These are phyloP conservation scores for Fusarium scirpi DNA, from an alignment of 2,329 filamentous ascomycete genomes.

Conservation along the genomic window DNA sequence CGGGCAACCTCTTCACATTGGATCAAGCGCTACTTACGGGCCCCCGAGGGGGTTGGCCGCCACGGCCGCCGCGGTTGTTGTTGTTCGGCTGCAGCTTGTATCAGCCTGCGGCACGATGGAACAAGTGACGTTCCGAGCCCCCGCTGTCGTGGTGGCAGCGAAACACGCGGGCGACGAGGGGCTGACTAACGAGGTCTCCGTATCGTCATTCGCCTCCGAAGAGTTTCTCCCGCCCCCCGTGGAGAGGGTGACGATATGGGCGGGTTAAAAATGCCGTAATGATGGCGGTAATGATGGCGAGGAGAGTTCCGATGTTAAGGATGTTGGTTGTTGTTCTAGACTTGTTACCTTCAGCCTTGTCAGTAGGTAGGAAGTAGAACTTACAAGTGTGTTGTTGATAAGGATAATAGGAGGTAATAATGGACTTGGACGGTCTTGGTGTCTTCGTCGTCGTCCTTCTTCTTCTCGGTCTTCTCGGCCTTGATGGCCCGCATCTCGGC, in stretches of 20 bases:
- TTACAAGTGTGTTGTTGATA: neutral
- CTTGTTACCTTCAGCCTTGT: neutral
- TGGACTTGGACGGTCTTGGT: neutral
- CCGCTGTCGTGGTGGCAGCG: too few relatives aligned
- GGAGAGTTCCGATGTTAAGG: neutral
- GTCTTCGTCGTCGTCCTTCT: too few relatives aligned
- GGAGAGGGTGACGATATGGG: neutral
- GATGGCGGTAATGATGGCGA: neutral
- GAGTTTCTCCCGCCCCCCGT: neutral
- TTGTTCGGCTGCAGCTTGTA: too few relatives aligned
- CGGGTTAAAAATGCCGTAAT: neutral
- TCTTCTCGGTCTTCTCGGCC: too few relatives aligned
- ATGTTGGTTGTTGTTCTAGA: neutral
- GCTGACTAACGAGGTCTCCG: neutral
- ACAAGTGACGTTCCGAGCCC: neutral
- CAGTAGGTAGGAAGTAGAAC: neutral
- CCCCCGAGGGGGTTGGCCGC: too few relatives aligned
- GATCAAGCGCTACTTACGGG: too few relatives aligned
- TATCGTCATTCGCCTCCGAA: neutral
- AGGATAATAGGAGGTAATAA: neutral
- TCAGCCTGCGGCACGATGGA: too few relatives aligned
- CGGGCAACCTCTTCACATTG: too few relatives aligned
- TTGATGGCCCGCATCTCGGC: too few relatives aligned
- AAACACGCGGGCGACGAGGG: too few relatives aligned
- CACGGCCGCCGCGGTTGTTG: accelerated